Percentiles rank a stretch among this genome's conserved stretches.
Evolutionary conservation across 1,139 yeast species (phyloP).

Genomic region (Candida tropicalis): DNA sequence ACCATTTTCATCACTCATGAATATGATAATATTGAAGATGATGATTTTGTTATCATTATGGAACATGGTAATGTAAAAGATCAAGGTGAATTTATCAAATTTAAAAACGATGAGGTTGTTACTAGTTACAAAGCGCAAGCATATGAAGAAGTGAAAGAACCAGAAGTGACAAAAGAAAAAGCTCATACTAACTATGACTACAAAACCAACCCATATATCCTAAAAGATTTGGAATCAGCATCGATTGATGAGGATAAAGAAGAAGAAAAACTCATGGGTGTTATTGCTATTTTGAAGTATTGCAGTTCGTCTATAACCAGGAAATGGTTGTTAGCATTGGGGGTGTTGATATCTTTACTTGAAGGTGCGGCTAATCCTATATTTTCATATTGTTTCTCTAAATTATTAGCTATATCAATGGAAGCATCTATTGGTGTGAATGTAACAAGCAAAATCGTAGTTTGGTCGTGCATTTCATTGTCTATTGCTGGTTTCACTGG

Average conservation of each 20-base stretch:
- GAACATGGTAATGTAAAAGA: slow-evolving; percentile 54
- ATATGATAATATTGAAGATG: slow-evolving; percentile 50
- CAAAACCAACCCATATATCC: slow-evolving; percentile 27
- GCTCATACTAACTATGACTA: slow-evolving; percentile 17
- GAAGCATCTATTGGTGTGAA: slow-evolving; percentile 36
- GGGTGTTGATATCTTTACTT: slow-evolving; percentile 52
- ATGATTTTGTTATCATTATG: slow-evolving; percentile 60
- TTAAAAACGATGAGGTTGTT: slow-evolving; percentile 9
- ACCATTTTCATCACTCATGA: slow-evolving; percentile 86
- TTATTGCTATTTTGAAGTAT: slow-evolving; percentile 34
- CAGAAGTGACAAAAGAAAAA: neutral
- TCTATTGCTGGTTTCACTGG: slow-evolving; percentile 67
- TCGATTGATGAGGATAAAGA: slow-evolving; percentile 8
- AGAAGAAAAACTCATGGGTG: slow-evolving; percentile 25
- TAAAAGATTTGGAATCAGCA: slow-evolving; percentile 24
- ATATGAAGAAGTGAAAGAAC: neutral
- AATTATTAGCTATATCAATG: slow-evolving; percentile 60
- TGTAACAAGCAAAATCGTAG: slow-evolving; percentile 33
- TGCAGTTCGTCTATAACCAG: slow-evolving; percentile 35
- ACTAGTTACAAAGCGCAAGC: neutral
- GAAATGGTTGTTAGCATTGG: slow-evolving; percentile 46
- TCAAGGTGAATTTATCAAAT: slow-evolving; percentile 12
- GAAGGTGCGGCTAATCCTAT: slow-evolving; percentile 74
- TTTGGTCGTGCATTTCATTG: slow-evolving; percentile 72
- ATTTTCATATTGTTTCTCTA: slow-evolving; percentile 77